Base-by-base conservation (phyloP, 768 basidiomycete genomes). In the Calocybe cyanea region DNA sequence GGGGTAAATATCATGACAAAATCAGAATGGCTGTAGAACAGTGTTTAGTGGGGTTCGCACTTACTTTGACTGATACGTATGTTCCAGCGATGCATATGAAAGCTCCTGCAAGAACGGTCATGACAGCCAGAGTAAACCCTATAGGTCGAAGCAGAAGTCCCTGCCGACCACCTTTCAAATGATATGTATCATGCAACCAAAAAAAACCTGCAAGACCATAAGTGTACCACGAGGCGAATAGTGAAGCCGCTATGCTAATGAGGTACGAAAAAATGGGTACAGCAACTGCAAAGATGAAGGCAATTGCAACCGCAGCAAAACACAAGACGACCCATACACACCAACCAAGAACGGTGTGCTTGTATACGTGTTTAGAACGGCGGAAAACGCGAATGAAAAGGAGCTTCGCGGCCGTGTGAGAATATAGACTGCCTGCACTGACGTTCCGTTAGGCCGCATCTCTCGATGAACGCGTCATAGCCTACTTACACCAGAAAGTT, bases 181-280 rank as follows among this genome's bases (percentile, higher is more conserved):
- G 60, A 49, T 73, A 72, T 10, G 64, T 60, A 54, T 80, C 76
- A 49, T 76, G 64, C 19, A 79, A 46, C 72, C 75, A 79, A 60
- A 79, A 80, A 51, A 73, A 75, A 2, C 77, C 75, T 8, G 75
- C 74, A 7, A 74, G 46, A 20, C 77, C 76, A 50, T 78, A 77
- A 11, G 78, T 78, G 53, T 75, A 80, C 76, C 78, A 79, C n/a
- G 73, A 68, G 7, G 78, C 77, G 49, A 80, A 80, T 17, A 79
- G 62, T 14, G 76, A 64, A 7, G 77, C 77, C 10, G 75, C 59
- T 48, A 80, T 73, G 11, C 77, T 74, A 24, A 76, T 75, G 30
- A 80, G 59, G 51, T 76, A 70, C 17, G 75, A 77, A 53, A 80
- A 78, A 30, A 80, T 77, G 2, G 78, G 77, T 4, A 80, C 76